Percentiles rank a stretch among this genome's conserved stretches.
Conservation (phyloP, 768 basidiomycete species). For the Gymnopilus dilepis region DNA sequence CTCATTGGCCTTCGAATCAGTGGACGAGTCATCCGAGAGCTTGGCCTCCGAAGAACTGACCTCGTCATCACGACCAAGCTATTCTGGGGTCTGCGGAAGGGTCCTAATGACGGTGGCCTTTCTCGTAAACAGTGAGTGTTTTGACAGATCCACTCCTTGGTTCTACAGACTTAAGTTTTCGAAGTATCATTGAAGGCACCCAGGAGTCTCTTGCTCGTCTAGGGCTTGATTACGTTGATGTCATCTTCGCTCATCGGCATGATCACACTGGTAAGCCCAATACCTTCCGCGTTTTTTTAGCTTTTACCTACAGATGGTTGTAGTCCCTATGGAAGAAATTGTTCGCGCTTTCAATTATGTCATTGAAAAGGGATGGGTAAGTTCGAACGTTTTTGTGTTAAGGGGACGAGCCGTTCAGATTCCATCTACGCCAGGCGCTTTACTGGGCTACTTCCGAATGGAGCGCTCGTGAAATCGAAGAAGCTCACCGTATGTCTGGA, state of each 20-base stretch:
- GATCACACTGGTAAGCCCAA: constrained; percentile 53
- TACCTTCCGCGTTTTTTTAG: not conserved
- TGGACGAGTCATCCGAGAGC: constrained; percentile 75
- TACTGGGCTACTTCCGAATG: constrained; percentile 83
- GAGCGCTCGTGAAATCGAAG: constrained; percentile 72
- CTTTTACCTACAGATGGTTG: not conserved
- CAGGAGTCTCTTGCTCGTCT: constrained; percentile 67
- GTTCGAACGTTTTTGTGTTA: constrained; percentile 20
- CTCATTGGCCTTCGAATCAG: constrained; percentile 25
- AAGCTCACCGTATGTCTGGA: constrained; percentile 54
- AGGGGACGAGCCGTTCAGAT: not conserved
- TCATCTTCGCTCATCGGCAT: constrained; percentile 68
- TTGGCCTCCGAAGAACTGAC: constrained; percentile 68
- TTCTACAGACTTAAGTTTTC: not conserved
- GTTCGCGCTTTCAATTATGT: constrained; percentile 80
- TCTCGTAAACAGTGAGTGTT: constrained; percentile 57
- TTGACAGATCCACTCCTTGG: not conserved
- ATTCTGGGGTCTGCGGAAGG: constrained; percentile 68
- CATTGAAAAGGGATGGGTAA: constrained; percentile 69
- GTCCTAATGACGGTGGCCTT: constrained; percentile 59
- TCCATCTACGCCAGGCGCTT: constrained; percentile 45
- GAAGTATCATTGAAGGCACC: constrained; percentile 72
- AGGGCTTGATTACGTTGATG: constrained; percentile 72
- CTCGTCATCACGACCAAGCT: constrained; percentile 75
- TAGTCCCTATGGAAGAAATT: constrained; percentile 71